phyloP scores from a whole-genome alignment of 257 asterid species.

The Penstemon barbatus region DNA sequence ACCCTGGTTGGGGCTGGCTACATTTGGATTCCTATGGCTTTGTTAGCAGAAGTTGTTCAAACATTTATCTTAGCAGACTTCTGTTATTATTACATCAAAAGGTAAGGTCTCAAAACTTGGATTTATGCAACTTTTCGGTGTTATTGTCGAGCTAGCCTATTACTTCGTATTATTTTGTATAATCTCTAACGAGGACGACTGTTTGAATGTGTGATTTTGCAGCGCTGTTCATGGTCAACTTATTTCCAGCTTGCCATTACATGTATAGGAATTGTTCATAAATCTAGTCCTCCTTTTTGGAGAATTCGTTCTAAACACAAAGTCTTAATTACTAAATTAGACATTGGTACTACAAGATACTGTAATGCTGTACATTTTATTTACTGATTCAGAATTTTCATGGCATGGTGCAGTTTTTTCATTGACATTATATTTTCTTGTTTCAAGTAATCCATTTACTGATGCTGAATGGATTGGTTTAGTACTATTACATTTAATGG shows the following conservation, averaged over 20 bases:
- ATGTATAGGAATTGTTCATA: conserved; percentile 39
- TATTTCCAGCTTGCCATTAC: conserved; percentile 51
- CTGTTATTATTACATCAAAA: conserved; percentile 83
- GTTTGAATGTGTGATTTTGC: conserved; percentile 36
- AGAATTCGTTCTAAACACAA: conserved; percentile 26
- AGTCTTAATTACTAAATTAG: conserved; percentile 11
- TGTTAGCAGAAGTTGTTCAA: conserved; percentile 75
- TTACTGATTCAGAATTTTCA: background rate
- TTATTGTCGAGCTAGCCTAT: background rate
- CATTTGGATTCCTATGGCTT: conserved; percentile 68
- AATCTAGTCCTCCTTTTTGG: background rate
- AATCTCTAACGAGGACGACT: background rate
- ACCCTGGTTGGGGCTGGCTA: conserved; percentile 62
- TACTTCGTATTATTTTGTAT: background rate
- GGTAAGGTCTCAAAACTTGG: conserved; percentile 39
- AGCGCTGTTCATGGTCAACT: conserved; percentile 74
- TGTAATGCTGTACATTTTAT: background rate
- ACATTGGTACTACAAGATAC: conserved; percentile 10
- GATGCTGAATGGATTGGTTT: background rate
- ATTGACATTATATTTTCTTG: background rate
- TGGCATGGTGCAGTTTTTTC: too few relatives aligned
- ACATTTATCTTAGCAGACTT: conserved; percentile 91
- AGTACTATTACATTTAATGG: too few relatives aligned
- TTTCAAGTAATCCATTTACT: background rate
- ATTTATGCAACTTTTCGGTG: background rate